Evolutionary conservation across 164 flowering plant genomes (phyloP), one percentile per base, ranked within the genome.

Genomic region (Annona squamosa): DNA sequence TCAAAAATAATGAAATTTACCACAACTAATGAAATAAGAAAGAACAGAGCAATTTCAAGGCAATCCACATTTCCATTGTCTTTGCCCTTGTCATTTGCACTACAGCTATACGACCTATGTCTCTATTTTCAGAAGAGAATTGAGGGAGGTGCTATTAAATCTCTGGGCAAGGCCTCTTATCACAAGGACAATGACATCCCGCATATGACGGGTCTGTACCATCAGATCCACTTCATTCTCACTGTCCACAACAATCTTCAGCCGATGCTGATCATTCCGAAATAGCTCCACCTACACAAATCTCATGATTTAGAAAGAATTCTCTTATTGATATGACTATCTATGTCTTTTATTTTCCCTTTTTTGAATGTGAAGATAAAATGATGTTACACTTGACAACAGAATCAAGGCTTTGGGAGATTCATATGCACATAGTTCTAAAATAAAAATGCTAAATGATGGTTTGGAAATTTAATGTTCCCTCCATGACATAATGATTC

Each of bases 71-170:
- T 7, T 62, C 42, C 18, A 37, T 56, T 74, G 9, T 52, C 45
- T 67, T 13, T 62, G 56, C 42, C 57, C 6, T 68, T 45, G 41
- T 61, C 18, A 18, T 9, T 52, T 52, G 2, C 59, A 10, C 13
- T 52, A 16, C 10, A 52, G 3, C 37, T 6, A 73, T 45, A 43
- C 0, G 19, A 13, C 67, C 48, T 78, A 90, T 67, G 93, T 74
- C 63, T 93, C 98, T 75, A 90, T 86, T 69, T 95, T 93, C 76
- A 95, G 97, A 4, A 95, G 92, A 57, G 98, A 85, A 78, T 91
- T 93, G 78, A 95, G 97, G 56, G 99, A 95, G 43, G 97, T 95
- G 75, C 98, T 95, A 73, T 95, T 95, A 82, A 93, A 95, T 56
- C 90, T 80, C 80, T 93, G 97, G 7, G 97, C 98, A 76, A 95